Base-by-base conservation (phyloP, 1,139 yeast genomes). In the Suzukiozyma palmioleophila region DNA sequence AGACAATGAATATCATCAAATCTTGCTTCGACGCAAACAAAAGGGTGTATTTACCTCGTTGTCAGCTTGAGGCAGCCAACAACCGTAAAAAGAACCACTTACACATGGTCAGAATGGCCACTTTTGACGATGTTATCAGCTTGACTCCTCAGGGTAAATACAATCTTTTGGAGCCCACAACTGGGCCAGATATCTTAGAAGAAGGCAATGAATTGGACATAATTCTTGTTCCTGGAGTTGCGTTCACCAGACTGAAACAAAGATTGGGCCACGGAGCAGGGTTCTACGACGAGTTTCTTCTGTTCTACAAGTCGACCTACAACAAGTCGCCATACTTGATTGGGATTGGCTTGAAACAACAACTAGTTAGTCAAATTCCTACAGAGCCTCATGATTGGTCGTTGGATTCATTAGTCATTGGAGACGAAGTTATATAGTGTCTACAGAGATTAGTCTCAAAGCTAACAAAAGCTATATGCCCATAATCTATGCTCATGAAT, bases 211-310 rank as follows among this genome's bases (percentile, higher is more conserved):
- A 75, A 0, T 59, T 92, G 25, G 97, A 90, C 50, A 53, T 89
- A 22, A 66, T 92, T 8, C 60, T 92, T 2, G 68, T 92, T 0
- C 98, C 97, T 0, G 97, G 95, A 0, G 82, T 92, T 1, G 96
- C 88, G 1, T 90, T 87, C 56, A 72, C 84, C 2, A 49, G 44
- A 1, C 39, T 50, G 8, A 77, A 81, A 37, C 64, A 69, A 26
- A 60, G 98, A 42, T 58, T 92, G 39, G 98, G 97, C 0, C 96
- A 89, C 57, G 98, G 98, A 1, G 94, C 83, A 9, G 98, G 97
- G 0, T 89, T 77, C 59, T 92, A 92, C 58, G 97, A 92, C 57
- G 87, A 82, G 48, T 90, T 78, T 55, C 69, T 88, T 30, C 62
- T 66, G 29, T 64, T 81, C 33, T 81, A 80, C 51, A 38, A 51